A percentile compares a stretch with the other conserved stretches of the same genome.
phyloP scores from a whole-genome alignment of 176 grass and related monocot genomes.

The Puccinellia tenuiflora region DNA sequence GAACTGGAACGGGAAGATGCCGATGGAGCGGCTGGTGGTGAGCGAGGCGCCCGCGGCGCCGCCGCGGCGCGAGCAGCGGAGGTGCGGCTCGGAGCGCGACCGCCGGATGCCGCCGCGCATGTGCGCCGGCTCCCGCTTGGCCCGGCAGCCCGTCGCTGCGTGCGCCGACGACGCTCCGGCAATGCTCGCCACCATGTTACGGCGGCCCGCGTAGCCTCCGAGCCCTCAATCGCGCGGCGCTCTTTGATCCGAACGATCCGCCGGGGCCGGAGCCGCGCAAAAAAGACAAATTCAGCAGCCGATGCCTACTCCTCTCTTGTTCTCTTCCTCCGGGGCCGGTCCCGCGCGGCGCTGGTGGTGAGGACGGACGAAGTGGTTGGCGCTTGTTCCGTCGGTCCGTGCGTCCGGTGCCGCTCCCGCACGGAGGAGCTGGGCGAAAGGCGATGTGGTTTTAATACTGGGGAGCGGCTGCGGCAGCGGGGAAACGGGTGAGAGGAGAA shows the following conservation, averaged over 20 bases:
- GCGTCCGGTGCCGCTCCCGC: slow-evolving; percentile 10
- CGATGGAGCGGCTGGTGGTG: slow-evolving; percentile 67
- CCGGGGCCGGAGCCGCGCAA: background rate
- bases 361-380: background rate
- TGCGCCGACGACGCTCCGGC: slow-evolving; percentile 9
- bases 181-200: slow-evolving; percentile 53
- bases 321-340: too few relatives aligned
- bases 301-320: too few relatives aligned
- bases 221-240: background rate
- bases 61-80: slow-evolving; percentile 45
- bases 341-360: background rate
- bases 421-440: background rate
- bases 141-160: background rate
- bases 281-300: background rate
- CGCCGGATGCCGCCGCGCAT: slow-evolving; percentile 59
- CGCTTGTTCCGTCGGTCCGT: background rate
- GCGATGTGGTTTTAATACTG: slow-evolving; percentile 23
- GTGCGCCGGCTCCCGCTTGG: slow-evolving; percentile 26
- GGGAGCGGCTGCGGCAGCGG: too few relatives aligned
- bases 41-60: slow-evolving; percentile 37
- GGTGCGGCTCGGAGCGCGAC: slow-evolving; percentile 60
- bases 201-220: background rate
- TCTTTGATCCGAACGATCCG: background rate
- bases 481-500: background rate
- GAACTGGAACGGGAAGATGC: slow-evolving; percentile 62